These are phyloP conservation scores for Theileria luwenshuni DNA, from an alignment of 169 alveolate genomes.

Conservation along the genomic window DNA sequence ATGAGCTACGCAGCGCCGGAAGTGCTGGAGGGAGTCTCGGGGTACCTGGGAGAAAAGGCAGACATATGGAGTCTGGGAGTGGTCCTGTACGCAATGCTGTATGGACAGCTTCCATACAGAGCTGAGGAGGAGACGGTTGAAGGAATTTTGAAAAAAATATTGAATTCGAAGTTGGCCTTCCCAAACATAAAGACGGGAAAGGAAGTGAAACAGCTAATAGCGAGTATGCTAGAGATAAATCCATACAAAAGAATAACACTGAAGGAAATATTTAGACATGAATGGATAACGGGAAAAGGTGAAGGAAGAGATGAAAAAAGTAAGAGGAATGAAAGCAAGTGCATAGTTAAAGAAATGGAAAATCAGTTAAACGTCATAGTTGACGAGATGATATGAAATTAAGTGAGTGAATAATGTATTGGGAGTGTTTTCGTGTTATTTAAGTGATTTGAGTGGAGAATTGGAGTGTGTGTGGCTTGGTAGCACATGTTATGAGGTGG, in stretches of 20 bases:
- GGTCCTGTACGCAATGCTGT: constrained; percentile 93
- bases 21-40: constrained; percentile 75
- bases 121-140: constrained; percentile 77
- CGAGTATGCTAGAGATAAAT: constrained; percentile 63
- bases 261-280: constrained; percentile 65
- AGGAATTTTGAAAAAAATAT: constrained; percentile 64
- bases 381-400: constrained; percentile 4
- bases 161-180: constrained; percentile 53
- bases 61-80: constrained; percentile 98
- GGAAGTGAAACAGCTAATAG: constrained; percentile 43
- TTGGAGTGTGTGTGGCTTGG: too few species aligned
- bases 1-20: constrained; percentile 84
- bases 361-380: background rate
- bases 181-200: constrained; percentile 54
- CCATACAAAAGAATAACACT: constrained; percentile 68
- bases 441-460: too few species aligned
- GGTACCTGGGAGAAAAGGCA: constrained; percentile 90
- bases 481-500: too few species aligned
- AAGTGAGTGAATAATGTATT: background rate
- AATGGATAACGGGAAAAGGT: constrained; percentile 63
- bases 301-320: background rate
- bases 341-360: background rate
- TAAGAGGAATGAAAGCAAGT: background rate
- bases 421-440: too few species aligned
- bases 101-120: constrained; percentile 96